These are phyloP conservation scores for Russula olivacea DNA, from an alignment of 768 basidiomycete genomes.

Conservation along the genomic window DNA sequence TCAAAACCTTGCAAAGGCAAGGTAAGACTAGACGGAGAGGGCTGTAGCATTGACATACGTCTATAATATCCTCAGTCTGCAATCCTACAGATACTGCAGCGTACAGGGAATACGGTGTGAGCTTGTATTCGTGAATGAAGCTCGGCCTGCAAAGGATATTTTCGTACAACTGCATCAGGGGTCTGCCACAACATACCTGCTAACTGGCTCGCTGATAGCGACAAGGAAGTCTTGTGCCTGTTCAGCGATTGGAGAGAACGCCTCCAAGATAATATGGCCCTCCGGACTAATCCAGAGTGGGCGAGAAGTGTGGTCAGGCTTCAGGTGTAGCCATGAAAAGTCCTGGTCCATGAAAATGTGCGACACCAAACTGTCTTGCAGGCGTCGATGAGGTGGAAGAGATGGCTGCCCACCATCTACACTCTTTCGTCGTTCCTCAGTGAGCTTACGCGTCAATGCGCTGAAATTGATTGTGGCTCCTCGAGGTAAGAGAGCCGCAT, in stretches of 20 bases:
- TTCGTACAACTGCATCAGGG: constrained; percentile 31
- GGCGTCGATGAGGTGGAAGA: constrained; percentile 59
- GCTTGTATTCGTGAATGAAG: constrained; percentile 98
- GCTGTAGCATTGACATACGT: constrained; percentile 49
- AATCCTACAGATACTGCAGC: constrained; percentile 98
- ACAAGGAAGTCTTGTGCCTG: constrained; percentile 98
- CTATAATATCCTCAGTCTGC: constrained; percentile 97
- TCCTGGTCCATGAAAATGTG: constrained; percentile 82
- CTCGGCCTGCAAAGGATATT: constrained; percentile 59
- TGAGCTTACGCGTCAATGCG: constrained; percentile 74
- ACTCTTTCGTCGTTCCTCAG: constrained; percentile 47
- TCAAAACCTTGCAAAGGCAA: constrained; percentile 52
- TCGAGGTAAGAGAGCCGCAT: constrained; percentile 49
- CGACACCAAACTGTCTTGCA: constrained; percentile 71
- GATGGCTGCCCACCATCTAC: constrained; percentile 43
- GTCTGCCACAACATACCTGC: constrained; percentile 60
- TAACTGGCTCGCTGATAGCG: constrained; percentile 97
- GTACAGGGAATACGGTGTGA: constrained; percentile 96
- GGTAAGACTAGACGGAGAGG: constrained; percentile 33
- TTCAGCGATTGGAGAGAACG: constrained; percentile 95
- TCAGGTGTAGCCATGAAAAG: constrained; percentile 81
- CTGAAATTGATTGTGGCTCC: constrained; percentile 83
- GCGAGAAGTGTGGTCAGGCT: constrained; percentile 84
- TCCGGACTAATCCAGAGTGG: constrained; percentile 96
- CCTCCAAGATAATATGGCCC: constrained; percentile 92